These are phyloP conservation scores for Tuber indicum DNA, from an alignment of 495 filamentous ascomycete genomes.

Conservation along the genomic window DNA sequence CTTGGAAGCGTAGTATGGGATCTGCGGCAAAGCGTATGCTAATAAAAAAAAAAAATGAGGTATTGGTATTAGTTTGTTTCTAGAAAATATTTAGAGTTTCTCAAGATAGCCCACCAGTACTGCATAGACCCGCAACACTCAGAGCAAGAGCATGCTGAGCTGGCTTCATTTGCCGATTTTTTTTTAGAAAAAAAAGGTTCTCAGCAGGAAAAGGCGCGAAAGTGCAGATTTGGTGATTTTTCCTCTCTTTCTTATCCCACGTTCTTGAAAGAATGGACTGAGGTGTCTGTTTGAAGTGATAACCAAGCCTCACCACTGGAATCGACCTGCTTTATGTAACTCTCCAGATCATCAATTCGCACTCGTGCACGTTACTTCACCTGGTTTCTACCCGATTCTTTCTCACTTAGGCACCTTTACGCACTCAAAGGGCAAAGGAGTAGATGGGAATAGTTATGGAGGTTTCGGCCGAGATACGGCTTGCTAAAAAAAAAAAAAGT, in stretches of 20 bases:
- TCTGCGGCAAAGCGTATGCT: constrained; percentile 26
- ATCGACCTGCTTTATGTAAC: background rate
- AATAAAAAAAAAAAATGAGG: background rate
- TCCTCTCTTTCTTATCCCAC: background rate
- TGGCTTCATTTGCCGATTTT: constrained; percentile 19
- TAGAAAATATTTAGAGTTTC: background rate
- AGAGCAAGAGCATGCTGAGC: constrained; percentile 19
- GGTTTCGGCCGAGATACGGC: background rate
- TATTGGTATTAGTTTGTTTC: background rate
- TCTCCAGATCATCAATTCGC: background rate
- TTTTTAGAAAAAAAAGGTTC: background rate
- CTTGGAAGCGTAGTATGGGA: constrained; percentile 34
- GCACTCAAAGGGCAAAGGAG: background rate
- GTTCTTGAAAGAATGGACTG: background rate
- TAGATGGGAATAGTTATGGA: background rate
- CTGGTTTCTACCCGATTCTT: background rate
- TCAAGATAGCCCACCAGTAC: background rate
- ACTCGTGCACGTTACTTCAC: background rate
- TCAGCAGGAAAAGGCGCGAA: background rate
- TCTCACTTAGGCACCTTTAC: background rate
- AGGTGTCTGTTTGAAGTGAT: background rate
- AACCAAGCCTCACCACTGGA: background rate
- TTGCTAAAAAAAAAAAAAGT: background rate
- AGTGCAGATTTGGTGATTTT: background rate
- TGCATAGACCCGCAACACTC: constrained; percentile 27